Conservation (phyloP, 2,329 filamentous ascomycete genomes). For the Nemania bipapillata region DNA sequence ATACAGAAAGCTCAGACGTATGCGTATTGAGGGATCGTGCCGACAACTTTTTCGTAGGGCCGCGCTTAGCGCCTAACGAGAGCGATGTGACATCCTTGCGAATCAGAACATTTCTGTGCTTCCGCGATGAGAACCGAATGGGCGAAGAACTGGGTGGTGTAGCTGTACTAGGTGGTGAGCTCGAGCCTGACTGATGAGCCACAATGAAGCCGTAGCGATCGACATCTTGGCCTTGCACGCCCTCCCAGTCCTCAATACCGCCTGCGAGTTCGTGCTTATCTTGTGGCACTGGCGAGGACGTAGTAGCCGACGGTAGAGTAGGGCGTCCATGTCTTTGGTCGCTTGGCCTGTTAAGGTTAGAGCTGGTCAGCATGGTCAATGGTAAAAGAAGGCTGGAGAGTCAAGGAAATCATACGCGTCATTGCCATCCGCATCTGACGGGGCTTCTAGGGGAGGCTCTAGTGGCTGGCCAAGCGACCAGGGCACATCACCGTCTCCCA, state of each 20-base stretch:
- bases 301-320: slow-evolving; percentile 50
- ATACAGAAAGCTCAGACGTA: slow-evolving; percentile 62
- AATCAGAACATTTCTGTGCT: slow-evolving; percentile 59
- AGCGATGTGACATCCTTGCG: slow-evolving; percentile 56
- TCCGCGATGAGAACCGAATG: slow-evolving; percentile 57
- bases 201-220: slow-evolving; percentile 76
- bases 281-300: slow-evolving; percentile 51
- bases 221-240: slow-evolving; percentile 69
- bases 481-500: slow-evolving; percentile 63
- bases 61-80: slow-evolving; percentile 56
- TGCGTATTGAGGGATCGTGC: slow-evolving; percentile 69
- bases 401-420: slow-evolving; percentile 69
- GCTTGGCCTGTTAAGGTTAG: slow-evolving; percentile 45
- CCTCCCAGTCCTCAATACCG: slow-evolving; percentile 74
- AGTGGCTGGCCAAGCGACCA: slow-evolving; percentile 61
- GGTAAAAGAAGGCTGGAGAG: slow-evolving; percentile 43
- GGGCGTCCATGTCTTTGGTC: slow-evolving; percentile 48
- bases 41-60: slow-evolving; percentile 66
- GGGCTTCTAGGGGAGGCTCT: slow-evolving; percentile 63
- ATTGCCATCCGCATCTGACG: slow-evolving; percentile 64
- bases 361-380: slow-evolving; percentile 49
- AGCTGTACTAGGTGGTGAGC: slow-evolving; percentile 49
- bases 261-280: slow-evolving; percentile 65
- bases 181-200: slow-evolving; percentile 56
- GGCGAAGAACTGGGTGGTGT: slow-evolving; percentile 58